Evolutionary conservation across 805 yeast genomes (phyloP).

Genomic region (Myxozyma melibiosi): DNA sequence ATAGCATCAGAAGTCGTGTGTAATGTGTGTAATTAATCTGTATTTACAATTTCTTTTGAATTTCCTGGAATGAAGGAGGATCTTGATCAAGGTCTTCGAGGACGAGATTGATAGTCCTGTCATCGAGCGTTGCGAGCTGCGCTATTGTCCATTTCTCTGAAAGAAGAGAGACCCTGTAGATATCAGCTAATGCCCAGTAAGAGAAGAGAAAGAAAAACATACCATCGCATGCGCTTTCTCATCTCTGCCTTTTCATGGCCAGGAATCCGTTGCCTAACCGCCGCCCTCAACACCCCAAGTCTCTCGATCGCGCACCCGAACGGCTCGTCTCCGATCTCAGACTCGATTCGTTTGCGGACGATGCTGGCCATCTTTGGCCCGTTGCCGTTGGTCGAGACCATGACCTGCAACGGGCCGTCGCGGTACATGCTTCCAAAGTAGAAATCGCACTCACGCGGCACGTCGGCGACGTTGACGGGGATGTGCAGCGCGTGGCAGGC

Average conservation of each 20-base stretch:
- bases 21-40: not conserved
- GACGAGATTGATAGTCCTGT: constrained; percentile 11
- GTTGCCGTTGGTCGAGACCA: constrained; percentile 82
- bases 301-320: constrained; percentile 30
- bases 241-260: constrained; percentile 15
- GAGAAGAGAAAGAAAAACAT: not conserved
- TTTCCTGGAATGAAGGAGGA: constrained; percentile 23
- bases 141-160: constrained; percentile 31
- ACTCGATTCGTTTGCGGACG: constrained; percentile 58
- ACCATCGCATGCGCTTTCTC: constrained; percentile 32
- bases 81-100: constrained; percentile 12
- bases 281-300: constrained; percentile 23
- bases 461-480: constrained; percentile 80
- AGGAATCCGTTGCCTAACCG: constrained; percentile 23
- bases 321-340: constrained; percentile 24
- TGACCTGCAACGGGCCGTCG: constrained; percentile 71
- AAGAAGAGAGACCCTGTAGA: constrained; percentile 21
- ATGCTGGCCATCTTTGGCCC: constrained; percentile 74
- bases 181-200: too few relatives aligned
- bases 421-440: constrained; percentile 80
- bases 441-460: constrained; percentile 81
- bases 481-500: constrained; percentile 48
- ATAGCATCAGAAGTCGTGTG: too few relatives aligned
- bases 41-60: not conserved
- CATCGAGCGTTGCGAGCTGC: constrained; percentile 22